Conservation (phyloP, 108 stramenopile species). For the Nitzschia sp. region DNA sequence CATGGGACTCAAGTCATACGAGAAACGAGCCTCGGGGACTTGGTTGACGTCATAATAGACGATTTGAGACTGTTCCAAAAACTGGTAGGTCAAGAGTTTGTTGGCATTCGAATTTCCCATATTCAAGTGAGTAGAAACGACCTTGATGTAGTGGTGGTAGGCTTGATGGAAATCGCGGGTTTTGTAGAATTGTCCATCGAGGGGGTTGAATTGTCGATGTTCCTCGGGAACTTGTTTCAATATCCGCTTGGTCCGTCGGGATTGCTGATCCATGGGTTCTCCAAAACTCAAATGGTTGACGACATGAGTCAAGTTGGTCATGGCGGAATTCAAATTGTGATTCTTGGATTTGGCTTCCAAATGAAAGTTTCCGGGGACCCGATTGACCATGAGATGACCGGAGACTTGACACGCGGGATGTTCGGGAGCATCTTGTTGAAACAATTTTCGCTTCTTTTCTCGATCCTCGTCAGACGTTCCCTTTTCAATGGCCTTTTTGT, state of each 20-base stretch:
- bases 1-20: conserved; percentile 90
- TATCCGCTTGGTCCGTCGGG: conserved; percentile 68
- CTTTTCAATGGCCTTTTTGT: conserved; percentile 47
- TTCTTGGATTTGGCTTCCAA: conserved; percentile 92
- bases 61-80: conserved; percentile 83
- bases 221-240: conserved; percentile 81
- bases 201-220: conserved; percentile 77
- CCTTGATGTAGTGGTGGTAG: conserved; percentile 97
- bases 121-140: conserved; percentile 90
- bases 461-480: conserved; percentile 35
- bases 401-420: conserved; percentile 88
- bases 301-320: conserved; percentile 92
- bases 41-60: conserved; percentile 71
- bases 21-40: conserved; percentile 86
- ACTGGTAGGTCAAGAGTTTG: conserved; percentile 69
- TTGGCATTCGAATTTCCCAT: conserved; percentile 61
- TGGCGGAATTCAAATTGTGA: conserved; percentile 93
- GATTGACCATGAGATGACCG: conserved; percentile 86
- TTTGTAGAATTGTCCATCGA: conserved; percentile 75
- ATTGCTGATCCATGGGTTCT: conserved; percentile 58
- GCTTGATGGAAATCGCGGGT: conserved; percentile 84
- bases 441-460: conserved; percentile 51
- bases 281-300: conserved; percentile 94
- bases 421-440: conserved; percentile 65
- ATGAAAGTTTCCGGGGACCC: conserved; percentile 97